A percentile compares a stretch with the other conserved stretches of the same genome.
Evolutionary conservation across 129 eudicot species (phyloP).

Genomic region (Arctium lappa): DNA sequence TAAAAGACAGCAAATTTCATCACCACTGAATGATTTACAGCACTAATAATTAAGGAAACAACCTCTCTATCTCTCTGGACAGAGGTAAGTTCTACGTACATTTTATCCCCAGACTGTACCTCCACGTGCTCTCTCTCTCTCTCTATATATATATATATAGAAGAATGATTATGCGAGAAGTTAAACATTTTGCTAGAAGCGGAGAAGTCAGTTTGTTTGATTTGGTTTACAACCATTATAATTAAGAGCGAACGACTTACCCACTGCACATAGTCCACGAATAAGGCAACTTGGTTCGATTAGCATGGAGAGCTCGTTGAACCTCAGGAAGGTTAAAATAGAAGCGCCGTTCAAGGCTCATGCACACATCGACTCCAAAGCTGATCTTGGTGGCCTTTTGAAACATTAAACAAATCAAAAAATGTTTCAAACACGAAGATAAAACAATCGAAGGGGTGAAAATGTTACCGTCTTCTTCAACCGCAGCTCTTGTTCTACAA

Average conservation of each 20-base stretch:
- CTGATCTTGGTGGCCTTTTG: constrained; percentile 89
- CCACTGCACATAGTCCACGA: constrained; percentile 92
- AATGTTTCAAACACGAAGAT: not conserved
- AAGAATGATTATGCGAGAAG: too few species aligned
- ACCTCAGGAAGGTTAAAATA: constrained; percentile 95
- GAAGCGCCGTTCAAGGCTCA: constrained; percentile 68
- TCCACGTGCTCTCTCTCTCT: not conserved
- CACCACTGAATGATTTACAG: not conserved
- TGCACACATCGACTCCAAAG: constrained; percentile 85
- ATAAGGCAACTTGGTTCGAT: constrained; percentile 75
- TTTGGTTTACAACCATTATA: not conserved
- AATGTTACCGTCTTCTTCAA: constrained; percentile 59
- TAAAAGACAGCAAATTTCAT: not conserved
- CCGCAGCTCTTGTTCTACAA: constrained; percentile 87
- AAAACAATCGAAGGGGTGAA: not conserved
- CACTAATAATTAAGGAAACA: not conserved
- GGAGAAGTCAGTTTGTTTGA: too few species aligned
- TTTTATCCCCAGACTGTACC: not conserved
- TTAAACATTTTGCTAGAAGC: too few species aligned
- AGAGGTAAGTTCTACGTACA: not conserved
- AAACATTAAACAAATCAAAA: not conserved
- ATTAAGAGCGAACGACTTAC: constrained; percentile 32
- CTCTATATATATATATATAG: too few species aligned
- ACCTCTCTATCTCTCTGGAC: too few species aligned
- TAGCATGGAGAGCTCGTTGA: constrained; percentile 94